Evolutionary conservation across 2,329 filamentous ascomycete genomes (phyloP), one percentile per base, ranked within the genome.

Genomic region (Graphium sp.): DNA sequence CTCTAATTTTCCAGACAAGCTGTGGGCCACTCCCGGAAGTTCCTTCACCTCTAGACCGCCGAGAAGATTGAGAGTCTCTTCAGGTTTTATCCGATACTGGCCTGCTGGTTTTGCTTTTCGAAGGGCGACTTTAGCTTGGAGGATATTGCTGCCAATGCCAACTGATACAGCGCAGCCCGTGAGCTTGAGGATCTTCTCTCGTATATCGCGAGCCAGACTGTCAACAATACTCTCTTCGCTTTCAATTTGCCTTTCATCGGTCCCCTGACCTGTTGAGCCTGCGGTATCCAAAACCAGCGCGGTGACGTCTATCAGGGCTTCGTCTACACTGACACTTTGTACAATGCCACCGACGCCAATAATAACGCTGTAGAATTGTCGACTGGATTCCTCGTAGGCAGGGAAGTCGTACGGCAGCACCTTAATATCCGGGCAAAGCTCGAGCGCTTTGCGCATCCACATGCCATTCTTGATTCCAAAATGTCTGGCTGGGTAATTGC

Each of bases 291-390:
- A 54, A 34, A 89, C 79, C 4, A 80, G 52, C 4, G 58, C 56
- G 4, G 81, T 89, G 19, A 85, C 66, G 48, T 98, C 89, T 11
- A 98, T 56, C 6, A 98, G 63, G 2, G 84, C 89, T 51, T 98
- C 91, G 39, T 98, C 91, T 25, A 98, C 80, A 44, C 89, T 95
- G 29, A 98, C 87, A 43, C 89, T 95, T 47, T 98, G 89, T 0
- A 95, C 83, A 12, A 82, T 53, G 2, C 84, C 87, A 12, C 78
- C 83, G 7, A 84, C 61, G 5, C 71, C 66, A 19, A 95, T 53
- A 8, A 98, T 81, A 2, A 75, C 72, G 35, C 82, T 74, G 41
- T 98, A 98, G 41, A 98, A 98, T 3, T 71, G 62, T 32, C 70
- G 66, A 43, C 89, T 98, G 2, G 85, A 83, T 34, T 85, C 78